Base-by-base conservation (phyloP, 2,329 filamentous ascomycete species). In the Fusarium coffeatum region DNA sequence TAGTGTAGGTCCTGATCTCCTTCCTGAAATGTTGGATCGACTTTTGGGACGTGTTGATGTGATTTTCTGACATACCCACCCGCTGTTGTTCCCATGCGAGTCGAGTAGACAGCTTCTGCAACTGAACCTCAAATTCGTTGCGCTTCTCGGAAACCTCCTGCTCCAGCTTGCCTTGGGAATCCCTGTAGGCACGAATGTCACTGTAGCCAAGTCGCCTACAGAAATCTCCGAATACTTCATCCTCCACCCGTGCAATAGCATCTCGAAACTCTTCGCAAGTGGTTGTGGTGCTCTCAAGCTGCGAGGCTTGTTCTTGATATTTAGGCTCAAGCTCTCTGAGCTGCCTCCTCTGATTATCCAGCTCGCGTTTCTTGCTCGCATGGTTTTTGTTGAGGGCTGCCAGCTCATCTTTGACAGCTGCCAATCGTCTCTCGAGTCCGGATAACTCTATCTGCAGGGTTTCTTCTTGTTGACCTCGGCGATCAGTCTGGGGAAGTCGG, bases 151-250 rank as follows among this genome's bases (percentile, higher is more conserved):
- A 90, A 46, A 93, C 92, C 78, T 98, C 93, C 78, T 97, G 93
- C 79, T 98, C 94, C 50, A 97, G 84, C 43, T 92, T 94, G 50
- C 96, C 95, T 80, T 98, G 96, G 72, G 97, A 94, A 27, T 92
- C 92, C 78, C 98, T 94, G 76, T 98, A 99, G 61, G 93, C 92
- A 62, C 95, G 92, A 69, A 99, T 97, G 75, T 97, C 91, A 61
- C 88, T 86, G 78, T 97, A 98, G 1, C 94, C 93, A 22, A 98
- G 88, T 58, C 92, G 89, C 73, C 89, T 88, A 82, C 96, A 99
- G 82, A 99, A 99, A 42, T 86, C 85, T 23, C 86, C 86, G 79
- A 98, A 99, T 30, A 99, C 87, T 73, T 94, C 88, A 77, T 99
- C 96, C 77, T 98, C 94, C 20, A 97, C 92, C 57, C 89, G 86